phyloP scores from a whole-genome alignment of 768 basidiomycete genomes.

The Ramaria sp. region DNA sequence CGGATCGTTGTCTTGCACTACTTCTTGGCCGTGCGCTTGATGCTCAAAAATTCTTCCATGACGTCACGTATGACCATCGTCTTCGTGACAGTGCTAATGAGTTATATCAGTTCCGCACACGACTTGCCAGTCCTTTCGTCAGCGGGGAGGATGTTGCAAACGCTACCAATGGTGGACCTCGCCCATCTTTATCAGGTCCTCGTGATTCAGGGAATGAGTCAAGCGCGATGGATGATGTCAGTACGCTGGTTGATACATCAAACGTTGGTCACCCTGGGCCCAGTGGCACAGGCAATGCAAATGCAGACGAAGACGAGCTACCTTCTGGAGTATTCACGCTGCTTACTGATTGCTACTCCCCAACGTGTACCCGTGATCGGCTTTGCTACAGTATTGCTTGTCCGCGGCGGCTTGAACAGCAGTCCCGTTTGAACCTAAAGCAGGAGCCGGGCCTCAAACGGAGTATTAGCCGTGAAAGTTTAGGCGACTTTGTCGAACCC shows the following conservation, averaged over 20 bases:
- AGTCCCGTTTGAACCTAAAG: constrained; percentile 89
- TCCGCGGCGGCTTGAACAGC: constrained; percentile 87
- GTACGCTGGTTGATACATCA: neutral
- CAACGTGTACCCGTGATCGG: constrained; percentile 87
- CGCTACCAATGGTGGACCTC: constrained; percentile 1
- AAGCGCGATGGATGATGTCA: neutral
- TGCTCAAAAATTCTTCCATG: constrained; percentile 98
- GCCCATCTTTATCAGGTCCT: neutral
- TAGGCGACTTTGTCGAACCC: constrained; percentile 70
- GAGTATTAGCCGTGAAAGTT: constrained; percentile 70
- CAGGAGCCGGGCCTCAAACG: constrained; percentile 82
- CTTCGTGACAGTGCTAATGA: constrained; percentile 81
- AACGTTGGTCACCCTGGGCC: too few relatives aligned
- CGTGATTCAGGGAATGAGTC: constrained; percentile 4
- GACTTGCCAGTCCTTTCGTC: constrained; percentile 75
- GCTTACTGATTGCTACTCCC: constrained; percentile 94
- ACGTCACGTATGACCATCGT: constrained; percentile 97
- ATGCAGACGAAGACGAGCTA: constrained; percentile 52
- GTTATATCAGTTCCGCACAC: constrained; percentile 86
- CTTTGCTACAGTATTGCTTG: constrained; percentile 98
- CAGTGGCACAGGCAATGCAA: constrained; percentile 26
- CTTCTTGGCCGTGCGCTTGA: constrained; percentile 93
- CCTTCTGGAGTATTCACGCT: constrained; percentile 95
- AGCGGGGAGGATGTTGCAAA: constrained; percentile 48
- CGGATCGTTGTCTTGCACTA: constrained; percentile 90